These are phyloP conservation scores for Cladosporium phlei DNA, from an alignment of 2,329 filamentous ascomycete genomes.

Conservation along the genomic window DNA sequence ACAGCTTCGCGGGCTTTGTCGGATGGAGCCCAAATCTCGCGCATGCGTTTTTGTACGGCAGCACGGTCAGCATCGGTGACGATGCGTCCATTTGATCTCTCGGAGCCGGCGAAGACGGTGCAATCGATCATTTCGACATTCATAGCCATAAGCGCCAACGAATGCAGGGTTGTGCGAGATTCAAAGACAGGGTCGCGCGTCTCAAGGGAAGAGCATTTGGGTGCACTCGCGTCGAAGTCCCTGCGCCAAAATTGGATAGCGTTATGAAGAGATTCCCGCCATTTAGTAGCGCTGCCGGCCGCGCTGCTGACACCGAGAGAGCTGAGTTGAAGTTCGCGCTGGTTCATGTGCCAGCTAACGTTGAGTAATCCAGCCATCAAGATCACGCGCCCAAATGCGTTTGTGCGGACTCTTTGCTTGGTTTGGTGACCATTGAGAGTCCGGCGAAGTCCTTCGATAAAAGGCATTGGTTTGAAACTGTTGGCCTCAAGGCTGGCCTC, in stretches of 20 bases:
- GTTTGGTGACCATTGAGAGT: conserved; percentile 81
- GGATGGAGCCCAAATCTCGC: conserved; percentile 81
- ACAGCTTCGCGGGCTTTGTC: conserved; percentile 85
- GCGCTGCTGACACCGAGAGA: conserved; percentile 70
- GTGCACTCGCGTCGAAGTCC: conserved; percentile 73
- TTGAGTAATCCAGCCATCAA: conserved; percentile 91
- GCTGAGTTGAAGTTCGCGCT: conserved; percentile 89
- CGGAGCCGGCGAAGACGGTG: conserved; percentile 89
- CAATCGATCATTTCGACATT: conserved; percentile 97
- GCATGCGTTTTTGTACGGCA: conserved; percentile 76
- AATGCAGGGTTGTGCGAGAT: conserved; percentile 81
- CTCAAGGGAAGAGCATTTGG: conserved; percentile 23
- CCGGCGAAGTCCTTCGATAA: conserved; percentile 84
- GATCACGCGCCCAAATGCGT: conserved; percentile 87
- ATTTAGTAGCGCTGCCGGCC: conserved; percentile 82
- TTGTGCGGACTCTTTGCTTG: conserved; percentile 66
- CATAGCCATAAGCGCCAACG: conserved; percentile 95
- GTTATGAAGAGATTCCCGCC: conserved; percentile 76
- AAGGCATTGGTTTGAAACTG: conserved; percentile 77
- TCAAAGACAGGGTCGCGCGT: conserved; percentile 74
- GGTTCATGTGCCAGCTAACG: conserved; percentile 96
- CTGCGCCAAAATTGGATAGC: conserved; percentile 93
- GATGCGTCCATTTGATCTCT: conserved; percentile 74
- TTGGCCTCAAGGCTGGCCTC: conserved; percentile 76
- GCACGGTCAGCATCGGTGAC: conserved; percentile 79